Evolutionary conservation across 768 basidiomycete genomes (phyloP).

Genomic region (Tephrocybe sp.): DNA sequence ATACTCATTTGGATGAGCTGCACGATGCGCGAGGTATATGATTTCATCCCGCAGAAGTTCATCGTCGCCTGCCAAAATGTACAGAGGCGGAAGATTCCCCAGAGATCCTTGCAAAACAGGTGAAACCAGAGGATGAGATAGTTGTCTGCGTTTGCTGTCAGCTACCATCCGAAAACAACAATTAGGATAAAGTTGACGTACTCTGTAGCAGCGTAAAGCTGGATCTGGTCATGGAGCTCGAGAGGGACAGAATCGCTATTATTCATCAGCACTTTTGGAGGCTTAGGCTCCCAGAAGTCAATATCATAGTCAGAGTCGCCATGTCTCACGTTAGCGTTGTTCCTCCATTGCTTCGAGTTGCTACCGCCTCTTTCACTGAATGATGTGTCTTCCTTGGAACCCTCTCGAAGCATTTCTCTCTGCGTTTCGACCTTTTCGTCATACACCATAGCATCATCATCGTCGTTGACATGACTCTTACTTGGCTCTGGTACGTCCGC

Average conservation of each 20-base stretch:
- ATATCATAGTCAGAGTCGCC: conserved; percentile 23
- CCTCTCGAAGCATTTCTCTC: conserved; percentile 29
- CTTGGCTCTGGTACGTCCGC: conserved; percentile 45
- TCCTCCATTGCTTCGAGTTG: neutral
- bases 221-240: conserved; percentile 65
- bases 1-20: conserved; percentile 68
- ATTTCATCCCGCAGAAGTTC: conserved; percentile 81
- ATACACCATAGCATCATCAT: conserved; percentile 12
- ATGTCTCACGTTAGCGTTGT: neutral
- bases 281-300: conserved; percentile 51
- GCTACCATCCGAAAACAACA: neutral
- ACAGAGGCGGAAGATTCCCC: conserved; percentile 74
- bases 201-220: conserved; percentile 76
- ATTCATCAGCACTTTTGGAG: conserved; percentile 57
- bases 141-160: conserved; percentile 37
- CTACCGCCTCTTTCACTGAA: neutral
- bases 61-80: conserved; percentile 70
- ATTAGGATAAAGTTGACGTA: conserved; percentile 30
- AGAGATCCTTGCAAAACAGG: conserved; percentile 72
- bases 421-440: conserved; percentile 25
- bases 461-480: conserved; percentile 23
- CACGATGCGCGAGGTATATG: conserved; percentile 76
- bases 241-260: conserved; percentile 41
- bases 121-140: conserved; percentile 71
- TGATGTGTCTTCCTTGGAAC: neutral